A percentile compares a stretch with the other conserved stretches of the same genome.
phyloP scores from a whole-genome alignment of 768 basidiomycete genomes.

The Calvatia gigantea region DNA sequence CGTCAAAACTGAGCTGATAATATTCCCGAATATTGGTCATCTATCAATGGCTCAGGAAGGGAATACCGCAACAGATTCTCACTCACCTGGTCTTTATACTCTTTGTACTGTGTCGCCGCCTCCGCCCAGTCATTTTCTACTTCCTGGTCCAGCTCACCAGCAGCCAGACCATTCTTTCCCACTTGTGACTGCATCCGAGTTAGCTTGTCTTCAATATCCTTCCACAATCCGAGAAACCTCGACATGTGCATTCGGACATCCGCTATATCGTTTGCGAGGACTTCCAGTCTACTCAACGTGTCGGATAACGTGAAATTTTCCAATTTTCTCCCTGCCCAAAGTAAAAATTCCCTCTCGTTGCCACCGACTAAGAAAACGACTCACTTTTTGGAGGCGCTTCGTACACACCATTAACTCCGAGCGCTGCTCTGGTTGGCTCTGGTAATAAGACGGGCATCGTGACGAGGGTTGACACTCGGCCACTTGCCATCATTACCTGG shows the following conservation, averaged over 20 bases:
- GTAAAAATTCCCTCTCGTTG: neutral
- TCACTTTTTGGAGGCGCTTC: neutral
- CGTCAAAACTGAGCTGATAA: neutral
- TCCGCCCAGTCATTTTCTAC: neutral
- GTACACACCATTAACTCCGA: neutral
- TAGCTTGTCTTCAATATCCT: neutral
- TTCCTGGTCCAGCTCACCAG: neutral
- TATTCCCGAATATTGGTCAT: neutral
- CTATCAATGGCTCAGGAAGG: neutral
- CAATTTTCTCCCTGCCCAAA: neutral
- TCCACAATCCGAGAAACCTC: neutral
- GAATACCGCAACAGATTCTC: too few species aligned
- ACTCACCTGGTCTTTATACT: neutral
- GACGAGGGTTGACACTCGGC: neutral
- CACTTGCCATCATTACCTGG: neutral
- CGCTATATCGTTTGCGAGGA: neutral
- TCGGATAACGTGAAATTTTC: neutral
- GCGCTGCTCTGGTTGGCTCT: neutral
- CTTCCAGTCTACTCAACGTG: neutral
- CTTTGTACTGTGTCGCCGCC: neutral
- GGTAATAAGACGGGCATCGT: neutral
- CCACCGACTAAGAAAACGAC: neutral
- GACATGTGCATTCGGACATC: neutral
- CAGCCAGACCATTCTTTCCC: neutral
- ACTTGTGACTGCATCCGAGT: neutral